Evolutionary conservation across 495 filamentous ascomycete genomes (phyloP), one percentile per base, ranked within the genome.

Genomic region (Alectoria sarmentosa): DNA sequence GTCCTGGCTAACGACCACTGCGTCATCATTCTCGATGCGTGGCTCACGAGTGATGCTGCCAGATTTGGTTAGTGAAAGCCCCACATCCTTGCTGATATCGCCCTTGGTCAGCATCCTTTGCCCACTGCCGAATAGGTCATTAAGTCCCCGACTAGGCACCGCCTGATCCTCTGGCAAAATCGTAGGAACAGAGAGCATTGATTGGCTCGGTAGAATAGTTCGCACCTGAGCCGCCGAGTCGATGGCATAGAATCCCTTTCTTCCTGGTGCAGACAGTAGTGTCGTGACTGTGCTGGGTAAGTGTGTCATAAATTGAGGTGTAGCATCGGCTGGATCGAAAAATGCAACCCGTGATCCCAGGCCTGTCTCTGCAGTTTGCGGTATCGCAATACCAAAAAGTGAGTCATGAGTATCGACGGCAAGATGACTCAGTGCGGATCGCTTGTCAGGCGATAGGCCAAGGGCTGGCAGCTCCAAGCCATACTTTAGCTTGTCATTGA

Each of bases 161-260:
- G 74, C 69, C 76, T 75, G 48, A 34, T 70, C 61, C 38, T 75
- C 69, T 26, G 67, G 65, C 23, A 83, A 74, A 65, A 84, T 79
- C 3, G 17, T 52, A n/a, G 80, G 75, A 37, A 83, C 70, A 28
- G 74, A 69, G 1, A 77, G 60, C 69, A 77, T 59, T 52, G 77
- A 76, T 64, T 81, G 79, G 39, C 77, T 74, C 77, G 66, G 80
- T 64, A 66, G 82, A 64, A 77, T 70, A 32, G 73, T 82, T 75
- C 79, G 84, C 69, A 84, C 75, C 68, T 83, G 82, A 46, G 82
- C 85, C 58, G 76, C 81, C 54, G 80, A 79, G 69, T 84, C 87
- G 70, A 84, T 67, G 63, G 75, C 71, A 67, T 81, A 75, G 62
- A 75, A 77, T 21, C 76, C 71, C 65, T 67, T 74, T 10, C 67